These are phyloP conservation scores for Cryphonectria radicalis DNA, from an alignment of 2,329 filamentous ascomycete genomes.

Conservation along the genomic window DNA sequence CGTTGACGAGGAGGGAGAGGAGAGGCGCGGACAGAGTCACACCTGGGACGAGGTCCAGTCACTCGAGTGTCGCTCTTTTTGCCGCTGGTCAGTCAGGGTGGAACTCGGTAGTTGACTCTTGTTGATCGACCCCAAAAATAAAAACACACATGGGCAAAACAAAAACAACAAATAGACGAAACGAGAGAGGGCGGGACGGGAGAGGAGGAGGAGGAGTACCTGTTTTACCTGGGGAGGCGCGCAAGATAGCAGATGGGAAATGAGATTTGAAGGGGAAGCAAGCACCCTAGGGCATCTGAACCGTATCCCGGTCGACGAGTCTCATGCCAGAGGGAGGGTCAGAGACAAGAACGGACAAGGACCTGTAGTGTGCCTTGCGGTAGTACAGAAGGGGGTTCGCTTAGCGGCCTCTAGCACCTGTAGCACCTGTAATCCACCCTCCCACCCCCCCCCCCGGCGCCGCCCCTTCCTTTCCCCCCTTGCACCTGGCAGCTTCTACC, in stretches of 20 bases:
- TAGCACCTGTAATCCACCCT: not conserved
- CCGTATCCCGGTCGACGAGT: not conserved
- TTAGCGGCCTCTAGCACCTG: not conserved
- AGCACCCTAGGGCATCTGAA: not conserved
- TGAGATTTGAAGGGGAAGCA: not conserved
- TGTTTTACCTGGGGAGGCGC: slow-evolving; percentile 1
- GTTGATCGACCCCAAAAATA: not conserved
- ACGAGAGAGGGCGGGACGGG: not conserved
- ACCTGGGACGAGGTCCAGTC: not conserved
- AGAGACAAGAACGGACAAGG: not conserved
- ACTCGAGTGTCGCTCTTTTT: not conserved
- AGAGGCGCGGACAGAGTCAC: not conserved
- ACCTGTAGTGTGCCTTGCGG: not conserved
- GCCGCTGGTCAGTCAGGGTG: not conserved
- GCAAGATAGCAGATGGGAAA: not conserved
- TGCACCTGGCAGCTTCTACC: not conserved
- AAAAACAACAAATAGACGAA: not conserved
- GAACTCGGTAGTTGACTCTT: not conserved
- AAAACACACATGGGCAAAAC: not conserved
- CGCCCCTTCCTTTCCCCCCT: too few species aligned
- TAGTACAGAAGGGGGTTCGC: not conserved
- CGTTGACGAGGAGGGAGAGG: not conserved
- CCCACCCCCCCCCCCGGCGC: too few species aligned
- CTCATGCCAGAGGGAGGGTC: slow-evolving; percentile 3
- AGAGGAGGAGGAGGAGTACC: not conserved